Conservation (phyloP, 495 filamentous ascomycete genomes). For the Alectoria sarmentosa region DNA sequence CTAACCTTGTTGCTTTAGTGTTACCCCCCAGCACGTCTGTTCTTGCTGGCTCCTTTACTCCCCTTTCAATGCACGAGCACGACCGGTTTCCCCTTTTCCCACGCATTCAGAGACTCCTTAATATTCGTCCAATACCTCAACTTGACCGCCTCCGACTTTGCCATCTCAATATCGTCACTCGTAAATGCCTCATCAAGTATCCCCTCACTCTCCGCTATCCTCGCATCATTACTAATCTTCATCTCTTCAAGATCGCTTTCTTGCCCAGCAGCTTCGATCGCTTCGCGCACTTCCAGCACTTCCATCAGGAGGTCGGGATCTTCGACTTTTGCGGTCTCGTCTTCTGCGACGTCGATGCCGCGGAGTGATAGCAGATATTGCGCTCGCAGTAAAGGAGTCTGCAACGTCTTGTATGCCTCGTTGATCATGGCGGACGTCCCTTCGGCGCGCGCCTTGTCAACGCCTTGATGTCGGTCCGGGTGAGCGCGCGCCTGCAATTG, state of each 20-base stretch:
- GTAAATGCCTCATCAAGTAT: conserved; percentile 56
- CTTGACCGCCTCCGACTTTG: conserved; percentile 61
- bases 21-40: neutral
- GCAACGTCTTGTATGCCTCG: conserved; percentile 78
- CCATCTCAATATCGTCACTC: conserved; percentile 55
- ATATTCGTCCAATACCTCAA: conserved; percentile 93
- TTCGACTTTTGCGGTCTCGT: conserved; percentile 45
- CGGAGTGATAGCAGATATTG: conserved; percentile 67
- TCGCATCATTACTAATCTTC: conserved; percentile 56
- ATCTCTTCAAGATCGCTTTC: conserved; percentile 59
- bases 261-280: conserved; percentile 64
- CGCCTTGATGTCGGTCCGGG: conserved; percentile 65
- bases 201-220: conserved; percentile 54
- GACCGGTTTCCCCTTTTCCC: conserved; percentile 71
- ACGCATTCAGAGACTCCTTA: conserved; percentile 65
- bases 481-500: conserved; percentile 71
- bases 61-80: conserved; percentile 51
- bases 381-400: conserved; percentile 66
- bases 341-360: conserved; percentile 69
- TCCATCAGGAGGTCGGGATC: conserved; percentile 71
- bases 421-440: conserved; percentile 73
- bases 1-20: neutral
- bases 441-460: conserved; percentile 57
- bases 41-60: neutral
- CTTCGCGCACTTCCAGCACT: conserved; percentile 81